Conservation (phyloP, 495 filamentous ascomycete genomes). For the Penicillium cosmopolitanum region DNA sequence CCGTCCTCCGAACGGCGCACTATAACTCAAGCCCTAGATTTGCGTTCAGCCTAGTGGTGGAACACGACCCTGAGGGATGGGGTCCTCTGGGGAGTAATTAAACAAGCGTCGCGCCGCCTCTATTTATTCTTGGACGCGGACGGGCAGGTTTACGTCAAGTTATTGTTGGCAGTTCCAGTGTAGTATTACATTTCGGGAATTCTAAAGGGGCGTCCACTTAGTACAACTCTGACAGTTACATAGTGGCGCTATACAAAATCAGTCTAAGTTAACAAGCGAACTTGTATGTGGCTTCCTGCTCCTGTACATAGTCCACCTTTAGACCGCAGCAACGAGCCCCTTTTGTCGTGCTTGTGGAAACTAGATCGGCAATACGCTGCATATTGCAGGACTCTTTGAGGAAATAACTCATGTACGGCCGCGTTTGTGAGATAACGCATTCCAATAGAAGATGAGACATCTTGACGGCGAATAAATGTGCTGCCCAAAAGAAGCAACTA, state of each 20-base stretch:
- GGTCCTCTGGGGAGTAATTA: slow-evolving; percentile 9
- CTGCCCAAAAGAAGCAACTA: slow-evolving; percentile 7
- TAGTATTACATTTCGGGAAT: background rate
- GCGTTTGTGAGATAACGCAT: slow-evolving; percentile 19
- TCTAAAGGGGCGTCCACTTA: background rate
- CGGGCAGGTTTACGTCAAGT: slow-evolving; percentile 3
- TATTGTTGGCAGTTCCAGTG: background rate
- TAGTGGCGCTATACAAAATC: background rate
- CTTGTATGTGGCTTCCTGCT: slow-evolving; percentile 1
- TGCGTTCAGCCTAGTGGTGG: slow-evolving; percentile 10
- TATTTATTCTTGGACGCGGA: slow-evolving; percentile 3
- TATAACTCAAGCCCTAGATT: background rate
- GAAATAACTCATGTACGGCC: slow-evolving; percentile 15
- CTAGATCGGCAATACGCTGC: slow-evolving; percentile 20
- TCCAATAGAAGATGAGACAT: slow-evolving; percentile 13
- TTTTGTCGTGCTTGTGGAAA: slow-evolving; percentile 11
- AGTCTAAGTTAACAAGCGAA: background rate
- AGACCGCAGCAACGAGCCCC: background rate
- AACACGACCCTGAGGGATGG: slow-evolving; percentile 13
- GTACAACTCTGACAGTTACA: background rate
- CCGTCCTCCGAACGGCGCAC: no score
- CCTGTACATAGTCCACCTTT: slow-evolving; percentile 5
- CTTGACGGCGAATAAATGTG: background rate
- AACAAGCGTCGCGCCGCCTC: slow-evolving; percentile 6
- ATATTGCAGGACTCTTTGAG: slow-evolving; percentile 17